phyloP scores from a whole-genome alignment of 495 filamentous ascomycete species.

The Penicillium antarcticum region DNA sequence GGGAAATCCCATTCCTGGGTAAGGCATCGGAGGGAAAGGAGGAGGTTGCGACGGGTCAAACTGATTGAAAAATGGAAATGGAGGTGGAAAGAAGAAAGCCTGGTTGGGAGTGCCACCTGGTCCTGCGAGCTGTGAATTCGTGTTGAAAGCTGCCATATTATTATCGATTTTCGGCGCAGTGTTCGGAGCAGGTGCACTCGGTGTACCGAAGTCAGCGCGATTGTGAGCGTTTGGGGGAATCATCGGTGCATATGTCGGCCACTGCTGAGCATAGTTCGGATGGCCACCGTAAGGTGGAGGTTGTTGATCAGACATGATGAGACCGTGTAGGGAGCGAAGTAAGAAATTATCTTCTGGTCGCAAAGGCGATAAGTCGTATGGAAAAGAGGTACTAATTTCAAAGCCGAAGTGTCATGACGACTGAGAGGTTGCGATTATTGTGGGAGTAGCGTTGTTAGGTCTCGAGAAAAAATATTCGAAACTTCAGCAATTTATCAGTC shows the following conservation, averaged over 20 bases:
- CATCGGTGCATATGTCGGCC: conserved; percentile 28
- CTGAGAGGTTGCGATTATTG: not conserved
- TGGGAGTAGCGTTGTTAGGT: not conserved
- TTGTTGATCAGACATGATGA: conserved; percentile 56
- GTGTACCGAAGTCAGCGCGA: conserved; percentile 11
- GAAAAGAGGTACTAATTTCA: not conserved
- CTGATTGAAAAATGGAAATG: conserved; percentile 27
- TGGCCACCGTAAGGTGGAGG: conserved; percentile 48
- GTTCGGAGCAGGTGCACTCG: conserved; percentile 6
- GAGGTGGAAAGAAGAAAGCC: conserved; percentile 28
- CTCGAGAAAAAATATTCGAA: not conserved
- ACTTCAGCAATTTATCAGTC: not conserved
- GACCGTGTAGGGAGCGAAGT: not conserved
- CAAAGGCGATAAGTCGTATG: not conserved
- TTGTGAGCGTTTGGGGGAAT: conserved; percentile 21
- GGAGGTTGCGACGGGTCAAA: conserved; percentile 28
- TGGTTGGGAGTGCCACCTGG: conserved; percentile 14
- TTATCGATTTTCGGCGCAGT: conserved; percentile 13
- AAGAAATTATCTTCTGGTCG: not conserved
- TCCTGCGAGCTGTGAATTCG: conserved; percentile 28
- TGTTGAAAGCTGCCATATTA: conserved; percentile 22
- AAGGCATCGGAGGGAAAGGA: conserved; percentile 24
- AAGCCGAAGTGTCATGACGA: not conserved
- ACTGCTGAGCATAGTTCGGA: conserved; percentile 30
- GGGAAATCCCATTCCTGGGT: conserved; percentile 23